Evolutionary conservation across 179 eudicot species (phyloP).

Genomic region (Camellia oleifera): DNA sequence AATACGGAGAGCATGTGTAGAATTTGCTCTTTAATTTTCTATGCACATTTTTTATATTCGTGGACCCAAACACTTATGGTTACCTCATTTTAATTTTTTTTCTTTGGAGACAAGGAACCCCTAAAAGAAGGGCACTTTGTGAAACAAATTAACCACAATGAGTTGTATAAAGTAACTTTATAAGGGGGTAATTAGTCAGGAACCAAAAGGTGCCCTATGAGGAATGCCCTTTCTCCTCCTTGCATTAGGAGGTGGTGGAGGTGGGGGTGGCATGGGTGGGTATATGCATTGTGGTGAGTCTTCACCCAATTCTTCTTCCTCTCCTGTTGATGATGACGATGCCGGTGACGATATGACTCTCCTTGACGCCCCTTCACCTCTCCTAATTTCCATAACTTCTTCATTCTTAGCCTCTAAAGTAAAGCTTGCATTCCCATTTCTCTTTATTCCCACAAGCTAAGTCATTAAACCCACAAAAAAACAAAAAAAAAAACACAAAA

Average conservation of each 20-base stretch:
- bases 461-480: neutral
- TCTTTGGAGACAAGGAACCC: constrained; percentile 14
- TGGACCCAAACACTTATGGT: too few relatives aligned
- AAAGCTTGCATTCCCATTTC: constrained; percentile 76
- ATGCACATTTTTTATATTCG: too few relatives aligned
- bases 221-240: constrained; percentile 94
- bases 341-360: neutral
- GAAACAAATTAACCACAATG: constrained; percentile 19
- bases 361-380: constrained; percentile 25
- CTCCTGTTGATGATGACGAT: constrained; percentile 25
- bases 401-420: constrained; percentile 51
- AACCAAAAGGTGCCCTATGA: constrained; percentile 82
- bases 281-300: constrained; percentile 57
- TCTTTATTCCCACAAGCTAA: constrained; percentile 66
- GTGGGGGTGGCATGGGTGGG: constrained; percentile 64
- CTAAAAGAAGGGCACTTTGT: constrained; percentile 13
- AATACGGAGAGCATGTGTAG: too few relatives aligned
- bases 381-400: constrained; percentile 22
- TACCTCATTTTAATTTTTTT: too few relatives aligned
- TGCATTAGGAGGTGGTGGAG: constrained; percentile 62
- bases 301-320: constrained; percentile 52
- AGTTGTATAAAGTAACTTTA: constrained; percentile 29
- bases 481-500: neutral
- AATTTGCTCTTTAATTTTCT: too few relatives aligned
- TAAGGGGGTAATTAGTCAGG: constrained; percentile 28